Base-by-base conservation (phyloP, 345 rosid genomes). In the Eucalyptus curtisii region DNA sequence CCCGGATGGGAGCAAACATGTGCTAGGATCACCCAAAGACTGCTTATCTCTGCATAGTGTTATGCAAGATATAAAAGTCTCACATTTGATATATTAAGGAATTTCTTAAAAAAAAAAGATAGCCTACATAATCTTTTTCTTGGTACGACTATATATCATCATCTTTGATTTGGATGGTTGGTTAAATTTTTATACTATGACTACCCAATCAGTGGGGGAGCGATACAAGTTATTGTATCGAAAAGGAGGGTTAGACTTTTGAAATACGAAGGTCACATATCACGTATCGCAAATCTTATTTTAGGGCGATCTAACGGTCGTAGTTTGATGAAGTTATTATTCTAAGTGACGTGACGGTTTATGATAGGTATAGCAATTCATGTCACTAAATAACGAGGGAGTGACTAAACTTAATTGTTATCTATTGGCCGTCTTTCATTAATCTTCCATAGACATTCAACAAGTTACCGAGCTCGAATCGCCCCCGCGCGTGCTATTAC, bases 81-180 rank as follows among this genome's bases (percentile, higher is more conserved):
- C 7, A 1, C 3, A 4, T 16, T 10, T 3, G 1, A 31, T 68
- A 31, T 31, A 31, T 8, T 8, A 9, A 31, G n/a, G 42, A 4
- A 2, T 2, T 66, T 64, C 7, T 2, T 2, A 0, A 2, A 53
- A n/a, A 0, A 6, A 53, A 33, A 5, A 17, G 13, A 37, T 37
- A 37, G 81, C 44, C 44, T 71, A 10, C 42, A 17, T 33, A 33
- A 68, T 68, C 24, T 52, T 68, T 68, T 68, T 68, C 44, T 68
- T 17, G 33, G 33, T 68, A 5, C 7, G 5, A 68, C 80, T 33
- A 8, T 68, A 68, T 9, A 15, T 33, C 16, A 4, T 31, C 11
- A 16, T 16, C 11, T 9, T 68, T 68, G 11, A 68, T 13, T 33
- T 3, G 12, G 4, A 8, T 31, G 1, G 3, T 66, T 17, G 2